Evolutionary conservation across 768 basidiomycete species (phyloP).

Genomic region (Lyophyllum decastes): DNA sequence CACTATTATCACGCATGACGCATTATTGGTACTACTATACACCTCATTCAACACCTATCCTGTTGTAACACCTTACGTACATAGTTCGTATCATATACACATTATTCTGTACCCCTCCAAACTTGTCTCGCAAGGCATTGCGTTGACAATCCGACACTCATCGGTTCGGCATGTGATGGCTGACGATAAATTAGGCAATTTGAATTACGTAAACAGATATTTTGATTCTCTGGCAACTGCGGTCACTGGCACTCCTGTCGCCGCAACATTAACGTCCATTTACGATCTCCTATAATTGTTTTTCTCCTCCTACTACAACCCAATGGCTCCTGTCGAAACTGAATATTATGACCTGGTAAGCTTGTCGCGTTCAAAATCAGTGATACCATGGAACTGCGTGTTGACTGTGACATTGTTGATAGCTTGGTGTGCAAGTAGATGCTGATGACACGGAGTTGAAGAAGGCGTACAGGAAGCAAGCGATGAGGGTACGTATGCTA

Average conservation of each 20-base stretch:
- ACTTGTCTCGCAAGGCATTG: too few species aligned
- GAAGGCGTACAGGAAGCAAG: slow-evolving; percentile 93
- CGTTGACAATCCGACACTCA: too few species aligned
- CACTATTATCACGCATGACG: neutral
- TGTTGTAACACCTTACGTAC: slow-evolving; percentile 14
- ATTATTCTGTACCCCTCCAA: neutral
- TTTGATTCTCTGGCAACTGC: neutral
- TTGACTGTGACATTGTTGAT: slow-evolving; percentile 9
- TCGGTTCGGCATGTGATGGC: too few species aligned
- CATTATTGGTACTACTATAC: slow-evolving; percentile 8
- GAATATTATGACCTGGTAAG: slow-evolving; percentile 86
- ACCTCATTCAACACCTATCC: slow-evolving; percentile 3
- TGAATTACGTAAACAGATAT: slow-evolving; percentile 12
- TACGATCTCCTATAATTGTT: slow-evolving; percentile 17
- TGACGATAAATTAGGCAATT: neutral
- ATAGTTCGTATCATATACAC: slow-evolving; percentile 3
- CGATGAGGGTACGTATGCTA: slow-evolving; percentile 73
- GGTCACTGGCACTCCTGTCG: neutral
- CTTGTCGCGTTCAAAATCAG: neutral
- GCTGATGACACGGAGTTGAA: slow-evolving; percentile 82
- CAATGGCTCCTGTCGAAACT: slow-evolving; percentile 87
- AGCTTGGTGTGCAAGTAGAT: slow-evolving; percentile 75
- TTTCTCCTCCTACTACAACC: slow-evolving; percentile 3
- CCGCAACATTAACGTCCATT: slow-evolving; percentile 8
- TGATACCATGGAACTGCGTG: neutral